Base-by-base conservation (phyloP, 139 green algal species). In the Coelastrella sp. region DNA sequence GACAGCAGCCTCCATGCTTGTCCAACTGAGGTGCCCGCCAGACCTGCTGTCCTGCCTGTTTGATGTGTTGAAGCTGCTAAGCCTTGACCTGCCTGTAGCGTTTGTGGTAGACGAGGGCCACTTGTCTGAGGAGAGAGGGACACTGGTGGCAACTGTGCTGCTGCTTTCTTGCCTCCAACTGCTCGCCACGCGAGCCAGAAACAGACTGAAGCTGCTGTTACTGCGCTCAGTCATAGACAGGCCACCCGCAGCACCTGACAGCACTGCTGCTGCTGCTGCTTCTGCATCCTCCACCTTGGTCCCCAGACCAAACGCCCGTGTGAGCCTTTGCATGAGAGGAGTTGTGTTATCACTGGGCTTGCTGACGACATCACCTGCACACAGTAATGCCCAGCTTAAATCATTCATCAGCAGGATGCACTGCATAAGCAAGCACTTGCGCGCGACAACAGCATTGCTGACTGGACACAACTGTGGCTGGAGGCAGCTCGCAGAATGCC, bases 131-230 rank as follows among this genome's bases (percentile, higher is more conserved):
- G 53, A 64, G 19, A 64, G 1, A 32, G 53, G 53, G 27, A 64
- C 6, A 32, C 19, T 64, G 27, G 53, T 32, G 11, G 53, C 53
- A 32, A 21, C 66, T 66, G 53, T 57, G 34, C 8, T 69, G 75
- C 37, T 82, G 75, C 53, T 82, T 19, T 71, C 53, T 2, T 51
- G 51, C 32, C 51, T 9, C 75, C 75, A 82, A 7, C 53, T 40
- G 53, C 23, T 71, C 2, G 53, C 75, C 21, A 71, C 75, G 15
- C 35, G 51, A 8, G n/a, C 75, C 34, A 82, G 75, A 27, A 71
- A 71, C 35, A 71, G 7, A 37, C 51, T 71, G 53, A 69, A 82
- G 53, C 75, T 82, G 75, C 75, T 82, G 75, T 81, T 81, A 50
- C 73, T 81, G 73, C 73, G 73, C 35, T 81, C 73, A 25, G 73